phyloP scores from a whole-genome alignment of 345 rosid genomes.

The Ceriops zippeliana region DNA sequence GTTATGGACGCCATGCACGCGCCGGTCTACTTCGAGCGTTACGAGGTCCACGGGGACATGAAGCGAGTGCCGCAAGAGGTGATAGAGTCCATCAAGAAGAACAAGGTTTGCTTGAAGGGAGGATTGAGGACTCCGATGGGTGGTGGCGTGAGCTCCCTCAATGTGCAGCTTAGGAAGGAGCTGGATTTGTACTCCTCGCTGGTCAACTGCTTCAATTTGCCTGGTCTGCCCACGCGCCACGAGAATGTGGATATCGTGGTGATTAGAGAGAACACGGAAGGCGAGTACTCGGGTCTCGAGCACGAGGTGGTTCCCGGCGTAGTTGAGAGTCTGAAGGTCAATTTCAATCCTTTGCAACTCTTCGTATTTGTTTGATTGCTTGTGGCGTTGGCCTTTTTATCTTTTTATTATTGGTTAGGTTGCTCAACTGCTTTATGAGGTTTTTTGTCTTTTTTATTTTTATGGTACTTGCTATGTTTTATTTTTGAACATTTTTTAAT shows the following conservation, averaged over 20 bases:
- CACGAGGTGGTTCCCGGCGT: slow-evolving; percentile 99
- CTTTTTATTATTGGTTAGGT: too few relatives aligned
- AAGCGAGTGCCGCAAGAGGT: slow-evolving; percentile 72
- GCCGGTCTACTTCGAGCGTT: slow-evolving; percentile 75
- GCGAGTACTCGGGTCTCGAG: slow-evolving; percentile 86
- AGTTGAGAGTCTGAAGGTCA: slow-evolving; percentile 94
- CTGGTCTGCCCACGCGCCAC: slow-evolving; percentile 75
- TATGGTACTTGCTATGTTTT: too few relatives aligned
- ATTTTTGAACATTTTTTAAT: too few relatives aligned
- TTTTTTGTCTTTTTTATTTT: too few relatives aligned
- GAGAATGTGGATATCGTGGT: slow-evolving; percentile 85
- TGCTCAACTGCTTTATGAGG: too few relatives aligned
- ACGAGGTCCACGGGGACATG: slow-evolving; percentile 81
- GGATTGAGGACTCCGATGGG: slow-evolving; percentile 88
- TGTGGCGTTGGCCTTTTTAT: too few relatives aligned
- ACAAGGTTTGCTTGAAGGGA: slow-evolving; percentile 88
- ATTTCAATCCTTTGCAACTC: background rate
- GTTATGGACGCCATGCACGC: slow-evolving; percentile 97
- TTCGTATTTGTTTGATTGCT: background rate
- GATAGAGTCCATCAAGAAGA: slow-evolving; percentile 78
- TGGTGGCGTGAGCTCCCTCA: slow-evolving; percentile 87
- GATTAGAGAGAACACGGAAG: slow-evolving; percentile 92
- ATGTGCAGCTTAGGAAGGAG: slow-evolving; percentile 77
- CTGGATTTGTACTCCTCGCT: slow-evolving; percentile 89
- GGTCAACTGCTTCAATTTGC: slow-evolving; percentile 79